phyloP scores from a whole-genome alignment of 2,329 filamentous ascomycete species.

The Colletotrichum liaoningense region DNA sequence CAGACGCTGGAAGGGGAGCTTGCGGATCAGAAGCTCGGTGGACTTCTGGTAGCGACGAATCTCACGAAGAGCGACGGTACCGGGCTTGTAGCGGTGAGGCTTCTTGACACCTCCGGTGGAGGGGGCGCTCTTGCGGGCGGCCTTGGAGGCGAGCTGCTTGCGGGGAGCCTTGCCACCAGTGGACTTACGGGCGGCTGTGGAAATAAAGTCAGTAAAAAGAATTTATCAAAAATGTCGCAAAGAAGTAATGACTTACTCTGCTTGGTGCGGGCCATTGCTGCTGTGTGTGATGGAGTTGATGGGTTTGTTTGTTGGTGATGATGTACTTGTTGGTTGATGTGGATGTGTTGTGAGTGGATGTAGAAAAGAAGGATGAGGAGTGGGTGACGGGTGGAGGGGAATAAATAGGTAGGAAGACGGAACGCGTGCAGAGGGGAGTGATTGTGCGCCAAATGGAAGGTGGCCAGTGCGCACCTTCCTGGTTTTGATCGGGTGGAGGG shows the following conservation, averaged over 20 bases:
- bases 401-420: slow-evolving; percentile 43
- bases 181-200: slow-evolving; percentile 72
- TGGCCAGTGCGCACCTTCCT: slow-evolving; percentile 31
- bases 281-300: slow-evolving; percentile 42
- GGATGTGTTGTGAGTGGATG: slow-evolving; percentile 53
- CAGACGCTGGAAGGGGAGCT: slow-evolving; percentile 97
- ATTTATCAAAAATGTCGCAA: too few species aligned
- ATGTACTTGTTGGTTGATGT: slow-evolving; percentile 44
- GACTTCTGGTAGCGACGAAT: slow-evolving; percentile 94
- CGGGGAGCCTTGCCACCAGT: slow-evolving; percentile 82
- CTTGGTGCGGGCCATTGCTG: slow-evolving; percentile 73
- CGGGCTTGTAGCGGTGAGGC: slow-evolving; percentile 87
- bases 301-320: slow-evolving; percentile 44
- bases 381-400: slow-evolving; percentile 44
- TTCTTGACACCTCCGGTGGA: slow-evolving; percentile 98
- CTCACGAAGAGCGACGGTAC: slow-evolving; percentile 91
- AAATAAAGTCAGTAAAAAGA: neutral
- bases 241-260: slow-evolving; percentile 52
- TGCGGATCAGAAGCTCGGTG: slow-evolving; percentile 90
- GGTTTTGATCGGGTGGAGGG: neutral
- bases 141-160: slow-evolving; percentile 99
- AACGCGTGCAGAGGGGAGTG: slow-evolving; percentile 43
- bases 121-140: slow-evolving; percentile 96
- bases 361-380: slow-evolving; percentile 43
- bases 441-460: slow-evolving; percentile 36